A percentile compares a stretch with the other conserved stretches of the same genome.
Evolutionary conservation across 2,329 filamentous ascomycete genomes (phyloP).

Genomic region (Calcarisporium arbuscula): DNA sequence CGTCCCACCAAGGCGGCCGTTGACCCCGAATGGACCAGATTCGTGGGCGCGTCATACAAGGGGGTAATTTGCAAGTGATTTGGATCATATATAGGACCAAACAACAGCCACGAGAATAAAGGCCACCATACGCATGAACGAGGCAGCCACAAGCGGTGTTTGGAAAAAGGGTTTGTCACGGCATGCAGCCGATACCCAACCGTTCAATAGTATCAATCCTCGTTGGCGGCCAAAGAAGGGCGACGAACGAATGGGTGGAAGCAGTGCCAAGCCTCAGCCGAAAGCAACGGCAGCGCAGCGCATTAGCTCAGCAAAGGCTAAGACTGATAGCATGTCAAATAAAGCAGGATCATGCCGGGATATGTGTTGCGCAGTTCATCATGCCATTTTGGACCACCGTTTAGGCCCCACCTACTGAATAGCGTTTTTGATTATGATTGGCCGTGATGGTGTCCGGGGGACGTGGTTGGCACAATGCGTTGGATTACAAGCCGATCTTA

Average conservation of each 20-base stretch:
- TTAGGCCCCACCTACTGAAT: slow-evolving; percentile 6
- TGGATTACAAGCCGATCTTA: slow-evolving; percentile 9
- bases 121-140: background rate
- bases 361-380: background rate
- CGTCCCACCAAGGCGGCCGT: slow-evolving; percentile 4
- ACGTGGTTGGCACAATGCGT: slow-evolving; percentile 3
- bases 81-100: slow-evolving; percentile 1
- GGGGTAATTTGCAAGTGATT: slow-evolving; percentile 1
- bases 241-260: too few relatives aligned
- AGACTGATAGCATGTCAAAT: background rate
- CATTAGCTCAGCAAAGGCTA: too few relatives aligned
- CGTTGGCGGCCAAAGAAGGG: too few relatives aligned
- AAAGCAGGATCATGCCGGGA: too few relatives aligned
- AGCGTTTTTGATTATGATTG: slow-evolving; percentile 8
- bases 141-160: slow-evolving; percentile 1
- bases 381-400: slow-evolving; percentile 5
- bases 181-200: too few relatives aligned
- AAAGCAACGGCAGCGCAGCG: too few relatives aligned
- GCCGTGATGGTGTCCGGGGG: slow-evolving; percentile 5
- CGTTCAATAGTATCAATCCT: too few relatives aligned
- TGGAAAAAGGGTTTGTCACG: slow-evolving; percentile 2
- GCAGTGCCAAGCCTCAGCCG: too few relatives aligned
- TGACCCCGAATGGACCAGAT: slow-evolving; percentile 9
- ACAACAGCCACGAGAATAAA: too few relatives aligned
- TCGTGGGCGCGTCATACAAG: slow-evolving; percentile 8